Evolutionary conservation across 2,329 filamentous ascomycete species (phyloP), one percentile per base, ranked within the genome.

Genomic region (Juglanconis juglandina): DNA sequence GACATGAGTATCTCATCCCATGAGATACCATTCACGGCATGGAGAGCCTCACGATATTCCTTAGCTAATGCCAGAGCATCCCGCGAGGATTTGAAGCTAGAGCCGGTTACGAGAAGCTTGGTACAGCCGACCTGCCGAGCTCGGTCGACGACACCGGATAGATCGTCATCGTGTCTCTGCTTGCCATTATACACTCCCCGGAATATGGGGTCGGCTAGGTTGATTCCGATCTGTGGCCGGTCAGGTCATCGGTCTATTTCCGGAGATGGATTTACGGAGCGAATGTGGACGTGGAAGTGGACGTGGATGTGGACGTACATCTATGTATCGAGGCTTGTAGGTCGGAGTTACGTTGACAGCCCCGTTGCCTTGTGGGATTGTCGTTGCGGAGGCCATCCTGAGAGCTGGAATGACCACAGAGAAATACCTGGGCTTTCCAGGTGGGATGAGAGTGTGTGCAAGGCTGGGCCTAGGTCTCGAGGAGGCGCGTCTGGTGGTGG

Each of bases 51-150:
- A 94, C 91, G 87, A 71, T 94, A 88, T 66, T 88, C 81, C 67
- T 86, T 80, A 3, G 92, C 87, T 34, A 98, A 80, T 48, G 87
- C 77, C 9, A 96, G 76, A 0, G 92, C 92, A 65, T 90, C 85
- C 64, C 84, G 77, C 2, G 91, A 93, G 73, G 93, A 92, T 55
- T 81, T 79, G 53, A 98, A 81, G 71, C 95, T 91, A 1, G 92
- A 96, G 24, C 95, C 95, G 0, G 95, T 99, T 39, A 98, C 85
- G 79, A 99, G 94, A 69, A 99, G 85, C 69, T 96, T 97, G 61
- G 82, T 79, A 71, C 93, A 97, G 44, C 95, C 94, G 2, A 89
- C 87, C 65, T 90, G 84, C 14, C 83, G 76, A 3, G 92, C 92
- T 65, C 95, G 84, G 64, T 88, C 80, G n/a, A 99, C 78, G 33